phyloP scores from a whole-genome alignment of 2,329 filamentous ascomycete species.

The Hypocrella siamensis region DNA sequence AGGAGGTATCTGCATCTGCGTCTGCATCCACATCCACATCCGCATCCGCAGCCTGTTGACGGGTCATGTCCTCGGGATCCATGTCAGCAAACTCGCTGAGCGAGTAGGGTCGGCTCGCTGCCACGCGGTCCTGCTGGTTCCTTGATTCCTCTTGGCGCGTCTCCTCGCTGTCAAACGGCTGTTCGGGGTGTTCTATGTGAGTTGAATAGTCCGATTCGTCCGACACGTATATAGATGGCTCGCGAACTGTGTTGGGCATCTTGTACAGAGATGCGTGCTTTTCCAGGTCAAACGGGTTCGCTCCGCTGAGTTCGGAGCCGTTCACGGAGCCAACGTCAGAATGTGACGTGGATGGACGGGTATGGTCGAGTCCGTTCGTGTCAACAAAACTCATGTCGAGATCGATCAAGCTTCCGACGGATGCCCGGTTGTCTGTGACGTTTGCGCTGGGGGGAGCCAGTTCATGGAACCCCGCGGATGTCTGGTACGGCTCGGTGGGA shows the following conservation, averaged over 20 bases:
- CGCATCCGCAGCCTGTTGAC: constrained; percentile 14
- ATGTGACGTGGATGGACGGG: constrained; percentile 42
- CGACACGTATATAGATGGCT: constrained; percentile 45
- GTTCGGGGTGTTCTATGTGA: constrained; percentile 13
- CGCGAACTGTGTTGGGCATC: constrained; percentile 24
- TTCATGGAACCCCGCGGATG: constrained; percentile 25
- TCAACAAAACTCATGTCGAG: constrained; percentile 40
- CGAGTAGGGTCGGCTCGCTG: constrained; percentile 18
- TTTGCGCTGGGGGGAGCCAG: constrained; percentile 19
- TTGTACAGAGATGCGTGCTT: constrained; percentile 43
- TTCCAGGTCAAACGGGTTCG: constrained; percentile 47
- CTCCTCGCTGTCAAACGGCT: constrained; percentile 5
- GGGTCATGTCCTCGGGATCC: constrained; percentile 19
- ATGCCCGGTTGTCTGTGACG: constrained; percentile 22
- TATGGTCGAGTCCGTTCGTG: constrained; percentile 29
- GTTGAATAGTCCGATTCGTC: constrained; percentile 38
- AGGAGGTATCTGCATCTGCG: too few species aligned
- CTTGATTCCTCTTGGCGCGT: constrained; percentile 4
- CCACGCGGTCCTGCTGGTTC: constrained; percentile 5
- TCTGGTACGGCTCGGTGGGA: constrained; percentile 32
- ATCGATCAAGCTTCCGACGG: constrained; percentile 33
- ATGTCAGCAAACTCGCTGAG: constrained; percentile 25
- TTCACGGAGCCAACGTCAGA: constrained; percentile 40
- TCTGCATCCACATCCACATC: too few species aligned
- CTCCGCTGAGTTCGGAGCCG: constrained; percentile 38